Conservation (phyloP, 164 flowering plant genomes). For the Kingdonia uniflora region DNA sequence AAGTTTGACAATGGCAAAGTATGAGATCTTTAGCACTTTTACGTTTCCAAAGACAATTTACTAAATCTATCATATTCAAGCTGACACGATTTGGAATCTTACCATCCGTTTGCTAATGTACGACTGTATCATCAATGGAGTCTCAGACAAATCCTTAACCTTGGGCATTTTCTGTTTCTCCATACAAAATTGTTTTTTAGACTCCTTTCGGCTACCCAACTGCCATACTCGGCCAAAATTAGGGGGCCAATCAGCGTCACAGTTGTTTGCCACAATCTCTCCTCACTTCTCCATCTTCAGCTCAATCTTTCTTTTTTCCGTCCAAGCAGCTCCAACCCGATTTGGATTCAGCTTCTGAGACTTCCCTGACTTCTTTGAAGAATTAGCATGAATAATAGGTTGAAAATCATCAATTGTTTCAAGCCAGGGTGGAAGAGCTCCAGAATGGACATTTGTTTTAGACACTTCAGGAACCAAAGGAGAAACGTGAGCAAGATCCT, state of each 20-base stretch:
- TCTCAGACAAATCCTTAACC: slow-evolving; percentile 25
- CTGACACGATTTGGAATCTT: slow-evolving; percentile 7
- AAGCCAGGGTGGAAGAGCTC: slow-evolving; percentile 93
- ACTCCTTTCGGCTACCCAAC: slow-evolving; percentile 82
- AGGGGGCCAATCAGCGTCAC: slow-evolving; percentile 81
- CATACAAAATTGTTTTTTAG: slow-evolving; percentile 70
- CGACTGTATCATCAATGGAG: slow-evolving; percentile 41
- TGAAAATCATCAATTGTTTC: slow-evolving; percentile 28
- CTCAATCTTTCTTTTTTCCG: slow-evolving; percentile 78
- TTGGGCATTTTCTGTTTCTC: slow-evolving; percentile 34
- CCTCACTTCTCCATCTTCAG: slow-evolving; percentile 84
- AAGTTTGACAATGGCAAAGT: too few relatives aligned
- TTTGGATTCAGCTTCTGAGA: slow-evolving; percentile 60
- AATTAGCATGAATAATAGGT: slow-evolving; percentile 12
- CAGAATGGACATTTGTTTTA: slow-evolving; percentile 73
- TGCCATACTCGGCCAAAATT: slow-evolving; percentile 98
- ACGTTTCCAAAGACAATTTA: too few relatives aligned
- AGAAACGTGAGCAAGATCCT: slow-evolving; percentile 29
- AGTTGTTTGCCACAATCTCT: slow-evolving; percentile 29
- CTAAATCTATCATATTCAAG: too few relatives aligned
- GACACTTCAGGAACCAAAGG: slow-evolving; percentile 14
- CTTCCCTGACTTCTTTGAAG: slow-evolving; percentile 23
- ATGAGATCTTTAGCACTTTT: too few relatives aligned
- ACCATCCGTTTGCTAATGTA: slow-evolving; percentile 86
- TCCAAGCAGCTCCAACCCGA: slow-evolving; percentile 97